Conservation (phyloP, 2,329 filamentous ascomycete species). For the Pseudocercospora macadamiae region DNA sequence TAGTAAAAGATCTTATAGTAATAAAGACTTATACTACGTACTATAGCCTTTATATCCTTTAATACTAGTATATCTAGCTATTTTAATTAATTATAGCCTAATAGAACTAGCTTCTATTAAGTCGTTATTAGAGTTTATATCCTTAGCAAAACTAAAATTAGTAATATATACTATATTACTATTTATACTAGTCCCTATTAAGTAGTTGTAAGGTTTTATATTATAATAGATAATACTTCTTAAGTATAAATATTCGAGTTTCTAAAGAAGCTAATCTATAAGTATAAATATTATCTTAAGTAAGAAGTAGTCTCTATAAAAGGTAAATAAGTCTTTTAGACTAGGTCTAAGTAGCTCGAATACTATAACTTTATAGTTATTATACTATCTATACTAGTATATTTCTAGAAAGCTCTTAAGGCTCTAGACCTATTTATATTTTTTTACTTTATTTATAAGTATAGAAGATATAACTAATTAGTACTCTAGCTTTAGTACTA, state of each 20-base stretch:
- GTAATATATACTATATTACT: slow-evolving; percentile 10
- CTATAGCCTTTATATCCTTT: neutral
- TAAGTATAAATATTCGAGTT: slow-evolving; percentile 1
- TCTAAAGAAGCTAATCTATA: slow-evolving; percentile 7
- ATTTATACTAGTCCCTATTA: slow-evolving; percentile 4
- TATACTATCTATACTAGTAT: slow-evolving; percentile 4
- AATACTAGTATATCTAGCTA: slow-evolving; percentile 9
- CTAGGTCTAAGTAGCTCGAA: slow-evolving; percentile 6
- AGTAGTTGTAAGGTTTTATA: slow-evolving; percentile 12
- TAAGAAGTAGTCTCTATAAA: neutral
- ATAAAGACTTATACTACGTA: neutral
- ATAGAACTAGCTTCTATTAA: neutral
- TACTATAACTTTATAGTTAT: slow-evolving; percentile 8
- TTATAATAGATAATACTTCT: slow-evolving; percentile 5
- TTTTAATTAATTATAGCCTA: neutral
- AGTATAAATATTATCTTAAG: neutral
- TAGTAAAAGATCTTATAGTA: neutral
- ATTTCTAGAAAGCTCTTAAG: neutral
- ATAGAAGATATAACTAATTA: neutral
- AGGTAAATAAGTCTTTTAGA: slow-evolving; percentile 4
- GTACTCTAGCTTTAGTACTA: slow-evolving; percentile 15
- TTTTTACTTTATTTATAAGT: neutral
- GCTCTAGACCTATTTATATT: neutral
- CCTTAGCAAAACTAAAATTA: slow-evolving; percentile 9
- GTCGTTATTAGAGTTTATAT: slow-evolving; percentile 1